Conservation (phyloP, 2,329 filamentous ascomycete genomes). For the Curvularia verruculosa region DNA sequence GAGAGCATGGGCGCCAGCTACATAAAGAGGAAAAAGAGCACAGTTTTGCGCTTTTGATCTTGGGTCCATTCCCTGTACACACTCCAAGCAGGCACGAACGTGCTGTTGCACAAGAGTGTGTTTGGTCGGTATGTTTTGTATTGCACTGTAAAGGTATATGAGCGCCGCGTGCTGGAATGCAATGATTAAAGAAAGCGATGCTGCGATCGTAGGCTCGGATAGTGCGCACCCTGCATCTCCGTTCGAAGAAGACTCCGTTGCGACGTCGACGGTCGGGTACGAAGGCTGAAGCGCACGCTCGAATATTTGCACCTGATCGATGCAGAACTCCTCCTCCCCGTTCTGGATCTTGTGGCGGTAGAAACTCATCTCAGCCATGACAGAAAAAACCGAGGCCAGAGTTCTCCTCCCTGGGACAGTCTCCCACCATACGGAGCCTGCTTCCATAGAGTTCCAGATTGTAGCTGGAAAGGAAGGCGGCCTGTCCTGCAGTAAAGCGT, state of each 20-base stretch:
- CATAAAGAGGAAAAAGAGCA: conserved; percentile 22
- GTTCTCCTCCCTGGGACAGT: conserved; percentile 5
- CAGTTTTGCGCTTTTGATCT: conserved; percentile 20
- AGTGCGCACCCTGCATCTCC: not conserved
- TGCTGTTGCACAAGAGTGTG: conserved; percentile 23
- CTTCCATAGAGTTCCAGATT: conserved; percentile 19
- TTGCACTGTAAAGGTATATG: conserved; percentile 25
- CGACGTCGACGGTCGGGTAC: conserved; percentile 1
- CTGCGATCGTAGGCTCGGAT: not conserved
- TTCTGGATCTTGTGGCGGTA: conserved; percentile 8
- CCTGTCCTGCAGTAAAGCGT: conserved; percentile 19
- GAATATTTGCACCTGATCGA: conserved; percentile 8
- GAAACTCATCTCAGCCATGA: conserved; percentile 14
- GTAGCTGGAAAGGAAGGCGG: conserved; percentile 14
- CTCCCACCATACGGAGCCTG: conserved; percentile 21
- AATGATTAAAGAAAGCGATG: conserved; percentile 11
- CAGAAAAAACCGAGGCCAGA: conserved; percentile 10
- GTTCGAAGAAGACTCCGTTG: not conserved
- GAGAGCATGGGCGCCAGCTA: conserved; percentile 20
- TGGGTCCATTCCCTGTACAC: conserved; percentile 17
- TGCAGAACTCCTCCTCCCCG: not conserved
- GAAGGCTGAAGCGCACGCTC: conserved; percentile 12
- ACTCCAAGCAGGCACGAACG: conserved; percentile 21
- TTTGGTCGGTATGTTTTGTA: conserved; percentile 13
- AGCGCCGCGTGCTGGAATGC: conserved; percentile 23